phyloP scores from a whole-genome alignment of 2,329 filamentous ascomycete genomes.

The Fusarium keratoplasticum region DNA sequence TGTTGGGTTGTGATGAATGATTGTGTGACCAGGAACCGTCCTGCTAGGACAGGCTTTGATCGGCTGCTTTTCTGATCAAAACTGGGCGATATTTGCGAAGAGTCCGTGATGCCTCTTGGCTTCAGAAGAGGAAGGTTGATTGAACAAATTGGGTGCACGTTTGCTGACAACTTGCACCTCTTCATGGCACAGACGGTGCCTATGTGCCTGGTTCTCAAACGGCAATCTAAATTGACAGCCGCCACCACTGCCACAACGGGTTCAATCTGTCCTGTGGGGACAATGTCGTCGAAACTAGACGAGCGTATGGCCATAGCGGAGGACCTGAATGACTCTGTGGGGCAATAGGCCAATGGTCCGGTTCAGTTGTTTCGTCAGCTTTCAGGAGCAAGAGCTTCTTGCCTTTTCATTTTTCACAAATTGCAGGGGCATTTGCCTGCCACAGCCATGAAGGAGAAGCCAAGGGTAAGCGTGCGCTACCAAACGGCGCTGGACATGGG shows the following conservation, averaged over 20 bases:
- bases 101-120: constrained; percentile 8
- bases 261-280: constrained; percentile 17
- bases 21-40: constrained; percentile 27
- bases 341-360: background rate
- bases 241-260: constrained; percentile 17
- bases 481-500: constrained; percentile 26
- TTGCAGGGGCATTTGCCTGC: constrained; percentile 14
- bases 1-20: constrained; percentile 17
- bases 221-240: constrained; percentile 19
- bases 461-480: background rate
- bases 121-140: background rate
- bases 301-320: constrained; percentile 25
- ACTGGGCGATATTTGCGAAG: constrained; percentile 16
- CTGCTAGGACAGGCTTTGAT: constrained; percentile 17
- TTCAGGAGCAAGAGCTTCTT: background rate
- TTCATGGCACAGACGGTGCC: background rate
- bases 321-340: constrained; percentile 17
- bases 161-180: background rate
- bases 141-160: background rate
- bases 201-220: background rate
- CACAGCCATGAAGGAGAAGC: constrained; percentile 13
- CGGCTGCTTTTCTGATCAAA: constrained; percentile 15
- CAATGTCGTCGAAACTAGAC: constrained; percentile 15
- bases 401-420: constrained; percentile 8
- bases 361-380: background rate